Evolutionary conservation across 495 filamentous ascomycete genomes (phyloP), one percentile per base, ranked within the genome.

Genomic region (Amphirosellinia nigrospora): DNA sequence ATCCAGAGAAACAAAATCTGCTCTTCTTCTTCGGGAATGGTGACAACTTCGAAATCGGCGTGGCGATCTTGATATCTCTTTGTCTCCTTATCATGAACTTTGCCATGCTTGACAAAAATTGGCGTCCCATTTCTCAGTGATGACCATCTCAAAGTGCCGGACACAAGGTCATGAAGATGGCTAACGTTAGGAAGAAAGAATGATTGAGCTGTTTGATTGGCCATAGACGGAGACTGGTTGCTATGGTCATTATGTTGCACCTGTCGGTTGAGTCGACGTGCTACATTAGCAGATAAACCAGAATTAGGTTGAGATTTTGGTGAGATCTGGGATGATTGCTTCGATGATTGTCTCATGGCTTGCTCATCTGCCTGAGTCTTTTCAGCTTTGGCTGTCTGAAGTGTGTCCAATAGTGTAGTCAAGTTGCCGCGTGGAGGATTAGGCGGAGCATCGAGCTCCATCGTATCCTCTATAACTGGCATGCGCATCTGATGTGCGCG

Each of bases 1-100:
- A 84, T 86, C 84, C 76, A 85, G 74, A 13, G 83, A 84, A 32
- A 84, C 83, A 86, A 85, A 38, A 86, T 84, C 58, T 83, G 76
- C 74, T 82, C 80, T 68, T 86, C 84, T 62, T 85, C 84, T 60
- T 82, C 76, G 46, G 79, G 78, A 32, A 85, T 78, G 34, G 75
- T 70, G 30, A 83, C 72, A 0, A 64, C 76, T 64, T 82, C 81
- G 13, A 86, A 66, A 19, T 80, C 75, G 10, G 72, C 80, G 60
- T 85, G 82, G 28, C 79, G 69, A 28, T 78, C 73, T 1, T 72
- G 70, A 23, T 70, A 75, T 50, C 26, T 64, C 26, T 50, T 69
- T 13, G 79, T 76, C 23, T 74, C 76, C 55, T 75, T 73, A 39
- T 80, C 77, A 21, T 78, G 74, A 1, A 79, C 77, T 68, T 68